A percentile compares a stretch with the other conserved stretches of the same genome.
Evolutionary conservation across 495 filamentous ascomycete species (phyloP).

Genomic region (Penicillium psychrofluorescens): DNA sequence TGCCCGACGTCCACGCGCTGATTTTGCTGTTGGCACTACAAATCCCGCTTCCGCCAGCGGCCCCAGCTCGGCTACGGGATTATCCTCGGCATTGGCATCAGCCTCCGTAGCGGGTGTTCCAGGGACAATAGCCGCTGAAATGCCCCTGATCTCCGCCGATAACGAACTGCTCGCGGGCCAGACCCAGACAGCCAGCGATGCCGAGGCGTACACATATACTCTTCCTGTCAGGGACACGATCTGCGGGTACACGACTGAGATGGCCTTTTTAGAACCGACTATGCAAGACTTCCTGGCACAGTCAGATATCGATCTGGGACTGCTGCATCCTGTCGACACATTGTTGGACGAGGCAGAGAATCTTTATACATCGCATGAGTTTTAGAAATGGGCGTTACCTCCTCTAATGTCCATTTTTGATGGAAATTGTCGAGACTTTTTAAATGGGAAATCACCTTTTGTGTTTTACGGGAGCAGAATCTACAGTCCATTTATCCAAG

Average conservation of each 20-base stretch:
- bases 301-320: constrained; percentile 34
- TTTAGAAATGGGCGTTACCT: constrained; percentile 3
- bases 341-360: constrained; percentile 33
- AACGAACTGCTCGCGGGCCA: constrained; percentile 1
- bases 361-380: constrained; percentile 30
- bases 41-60: too few species aligned
- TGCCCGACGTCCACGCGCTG: constrained; percentile 2
- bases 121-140: background rate
- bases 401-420: too few species aligned
- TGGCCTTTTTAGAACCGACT: constrained; percentile 39
- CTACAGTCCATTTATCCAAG: too few species aligned
- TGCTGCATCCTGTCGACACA: constrained; percentile 34
- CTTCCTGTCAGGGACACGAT: constrained; percentile 8
- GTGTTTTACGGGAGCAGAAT: too few species aligned
- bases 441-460: too few species aligned
- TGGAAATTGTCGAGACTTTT: too few species aligned
- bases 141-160: background rate
- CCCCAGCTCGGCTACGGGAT: background rate
- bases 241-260: constrained; percentile 33
- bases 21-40: background rate
- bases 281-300: constrained; percentile 41
- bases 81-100: background rate
- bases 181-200: background rate
- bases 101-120: background rate
- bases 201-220: constrained; percentile 1